Evolutionary conservation across 108 stramenopile genomes (phyloP).

Genomic region (Craspedostauros australis): DNA sequence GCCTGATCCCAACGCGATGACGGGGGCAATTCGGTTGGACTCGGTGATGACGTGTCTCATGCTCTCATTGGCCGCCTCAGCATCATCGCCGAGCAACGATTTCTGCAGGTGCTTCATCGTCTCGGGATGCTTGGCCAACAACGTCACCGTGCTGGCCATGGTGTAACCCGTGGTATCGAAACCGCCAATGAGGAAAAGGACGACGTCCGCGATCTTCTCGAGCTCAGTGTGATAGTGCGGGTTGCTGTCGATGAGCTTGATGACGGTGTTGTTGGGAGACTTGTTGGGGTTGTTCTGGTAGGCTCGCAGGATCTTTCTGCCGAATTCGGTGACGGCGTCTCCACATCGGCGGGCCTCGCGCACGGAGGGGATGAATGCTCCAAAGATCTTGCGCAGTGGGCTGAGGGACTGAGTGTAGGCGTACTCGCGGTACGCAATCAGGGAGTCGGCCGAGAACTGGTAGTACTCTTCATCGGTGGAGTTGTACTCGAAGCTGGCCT

Average conservation of each 20-base stretch:
- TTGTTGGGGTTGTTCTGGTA: slow-evolving; percentile 12
- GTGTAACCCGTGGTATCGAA: slow-evolving; percentile 20
- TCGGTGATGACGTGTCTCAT: slow-evolving; percentile 18
- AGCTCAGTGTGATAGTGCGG: neutral
- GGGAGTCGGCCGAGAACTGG: no score
- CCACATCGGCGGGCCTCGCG: slow-evolving; percentile 14
- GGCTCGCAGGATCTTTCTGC: slow-evolving; percentile 4
- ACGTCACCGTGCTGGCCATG: slow-evolving; percentile 11
- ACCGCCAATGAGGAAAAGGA: slow-evolving; percentile 17
- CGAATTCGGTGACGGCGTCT: neutral
- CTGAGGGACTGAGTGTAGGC: slow-evolving; percentile 19
- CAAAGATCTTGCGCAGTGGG: slow-evolving; percentile 28
- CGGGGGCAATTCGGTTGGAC: slow-evolving; percentile 17
- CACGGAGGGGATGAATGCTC: slow-evolving; percentile 12
- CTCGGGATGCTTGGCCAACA: slow-evolving; percentile 14
- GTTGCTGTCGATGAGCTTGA: neutral
- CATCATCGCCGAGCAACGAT: neutral
- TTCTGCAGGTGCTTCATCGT: neutral
- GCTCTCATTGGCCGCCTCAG: slow-evolving; percentile 14
- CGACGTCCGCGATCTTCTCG: slow-evolving; percentile 8
- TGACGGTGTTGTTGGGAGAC: slow-evolving; percentile 5
- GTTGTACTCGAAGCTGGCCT: slow-evolving; percentile 33
- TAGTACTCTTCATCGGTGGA: slow-evolving; percentile 18
- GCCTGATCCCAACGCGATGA: neutral
- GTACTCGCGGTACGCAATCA: no score